These are phyloP conservation scores for Sugiyamaella pinicola DNA, from an alignment of 1,139 yeast species.

Conservation along the genomic window DNA sequence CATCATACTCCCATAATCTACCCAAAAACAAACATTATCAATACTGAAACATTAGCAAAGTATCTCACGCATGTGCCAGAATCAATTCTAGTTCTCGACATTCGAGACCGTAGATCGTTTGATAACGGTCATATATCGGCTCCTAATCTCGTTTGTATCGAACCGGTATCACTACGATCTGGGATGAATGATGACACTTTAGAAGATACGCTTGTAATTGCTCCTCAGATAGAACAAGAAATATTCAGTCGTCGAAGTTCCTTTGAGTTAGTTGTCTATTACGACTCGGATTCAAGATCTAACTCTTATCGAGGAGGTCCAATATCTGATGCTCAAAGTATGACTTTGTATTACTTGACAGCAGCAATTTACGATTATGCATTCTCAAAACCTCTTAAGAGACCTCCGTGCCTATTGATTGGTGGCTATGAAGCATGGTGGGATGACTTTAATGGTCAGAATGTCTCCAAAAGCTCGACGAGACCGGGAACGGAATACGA, in stretches of 20 bases:
- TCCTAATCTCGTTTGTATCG: slow-evolving; percentile 64
- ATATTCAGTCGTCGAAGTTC: slow-evolving; percentile 55
- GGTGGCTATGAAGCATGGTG: slow-evolving; percentile 58
- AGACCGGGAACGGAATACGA: background rate
- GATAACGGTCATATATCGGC: slow-evolving; percentile 61
- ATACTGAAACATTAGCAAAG: slow-evolving; percentile 36
- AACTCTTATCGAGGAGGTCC: slow-evolving; percentile 30
- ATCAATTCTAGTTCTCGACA: slow-evolving; percentile 59
- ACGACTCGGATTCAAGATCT: slow-evolving; percentile 47
- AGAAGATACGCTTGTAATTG: slow-evolving; percentile 56
- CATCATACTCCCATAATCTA: slow-evolving; percentile 27
- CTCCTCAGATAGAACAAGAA: slow-evolving; percentile 56
- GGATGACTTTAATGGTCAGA: slow-evolving; percentile 38
- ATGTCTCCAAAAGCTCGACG: slow-evolving; percentile 9
- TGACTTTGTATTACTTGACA: slow-evolving; percentile 30
- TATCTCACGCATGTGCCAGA: slow-evolving; percentile 36
- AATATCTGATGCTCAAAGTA: slow-evolving; percentile 26
- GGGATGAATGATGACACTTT: slow-evolving; percentile 59
- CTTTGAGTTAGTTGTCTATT: slow-evolving; percentile 64
- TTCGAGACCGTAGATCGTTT: slow-evolving; percentile 61
- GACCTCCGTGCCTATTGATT: slow-evolving; percentile 57
- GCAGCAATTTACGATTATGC: slow-evolving; percentile 43
- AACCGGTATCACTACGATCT: slow-evolving; percentile 58
- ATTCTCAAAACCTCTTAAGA: slow-evolving; percentile 50
- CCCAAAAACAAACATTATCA: slow-evolving; percentile 40